These are phyloP conservation scores for Komagataella kurtzmanii DNA, from an alignment of 805 yeast genomes.

Conservation along the genomic window DNA sequence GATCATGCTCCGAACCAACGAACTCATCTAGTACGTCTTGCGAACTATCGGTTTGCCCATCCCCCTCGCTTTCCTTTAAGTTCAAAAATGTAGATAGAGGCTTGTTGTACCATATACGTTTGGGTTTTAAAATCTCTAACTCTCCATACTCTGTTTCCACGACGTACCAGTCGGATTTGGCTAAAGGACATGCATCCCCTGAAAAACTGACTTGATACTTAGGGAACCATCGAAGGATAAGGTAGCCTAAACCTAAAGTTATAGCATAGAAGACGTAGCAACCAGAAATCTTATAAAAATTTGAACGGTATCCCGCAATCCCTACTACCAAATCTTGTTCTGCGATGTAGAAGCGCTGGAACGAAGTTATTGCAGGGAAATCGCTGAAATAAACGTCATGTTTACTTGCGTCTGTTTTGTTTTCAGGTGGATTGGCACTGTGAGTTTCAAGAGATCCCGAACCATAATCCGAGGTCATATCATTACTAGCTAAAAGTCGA, in stretches of 20 bases:
- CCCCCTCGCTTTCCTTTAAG: constrained; percentile 8
- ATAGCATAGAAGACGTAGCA: constrained; percentile 41
- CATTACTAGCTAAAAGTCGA: not conserved
- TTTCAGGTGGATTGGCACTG: constrained; percentile 1
- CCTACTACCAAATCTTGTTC: constrained; percentile 94
- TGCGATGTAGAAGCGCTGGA: constrained; percentile 82
- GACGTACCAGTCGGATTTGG: constrained; percentile 83
- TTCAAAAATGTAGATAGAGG: constrained; percentile 57
- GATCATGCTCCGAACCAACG: constrained; percentile 30
- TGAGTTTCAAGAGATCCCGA: not conserved
- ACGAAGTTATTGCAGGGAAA: constrained; percentile 27
- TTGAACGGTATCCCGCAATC: constrained; percentile 75
- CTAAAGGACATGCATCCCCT: constrained; percentile 59
- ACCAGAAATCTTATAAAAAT: constrained; percentile 25
- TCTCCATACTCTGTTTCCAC: constrained; percentile 92
- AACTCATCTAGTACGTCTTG: not conserved
- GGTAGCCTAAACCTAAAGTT: constrained; percentile 62
- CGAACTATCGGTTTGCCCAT: constrained; percentile 5
- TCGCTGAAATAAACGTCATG: constrained; percentile 31
- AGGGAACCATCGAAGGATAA: constrained; percentile 81
- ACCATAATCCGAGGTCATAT: not conserved
- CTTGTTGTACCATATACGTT: constrained; percentile 52
- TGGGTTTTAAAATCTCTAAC: constrained; percentile 43
- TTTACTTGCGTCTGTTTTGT: constrained; percentile 6
- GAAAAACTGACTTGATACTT: constrained; percentile 49